These are phyloP conservation scores for Curvularia hawaiiensis DNA, from an alignment of 2,329 filamentous ascomycete genomes.

Conservation along the genomic window DNA sequence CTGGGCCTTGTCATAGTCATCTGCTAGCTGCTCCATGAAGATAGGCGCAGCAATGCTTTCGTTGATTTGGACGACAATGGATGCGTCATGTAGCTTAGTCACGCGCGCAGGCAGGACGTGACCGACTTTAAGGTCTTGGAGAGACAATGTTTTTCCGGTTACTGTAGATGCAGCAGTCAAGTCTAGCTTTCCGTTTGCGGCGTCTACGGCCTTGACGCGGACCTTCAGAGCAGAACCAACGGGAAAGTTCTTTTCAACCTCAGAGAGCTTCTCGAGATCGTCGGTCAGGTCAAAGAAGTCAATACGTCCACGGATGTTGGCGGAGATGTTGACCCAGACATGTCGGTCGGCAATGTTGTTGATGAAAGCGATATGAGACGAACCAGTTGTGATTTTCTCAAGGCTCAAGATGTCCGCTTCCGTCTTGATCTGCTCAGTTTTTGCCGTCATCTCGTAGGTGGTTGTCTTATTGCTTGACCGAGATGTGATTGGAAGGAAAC, in stretches of 20 bases:
- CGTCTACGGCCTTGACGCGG: constrained; percentile 75
- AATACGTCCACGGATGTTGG: constrained; percentile 84
- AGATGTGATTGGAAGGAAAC: constrained; percentile 90
- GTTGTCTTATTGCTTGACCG: constrained; percentile 72
- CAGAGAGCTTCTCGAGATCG: constrained; percentile 77
- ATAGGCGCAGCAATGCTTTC: constrained; percentile 80
- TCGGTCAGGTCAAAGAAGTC: constrained; percentile 84
- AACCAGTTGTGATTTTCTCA: constrained; percentile 73
- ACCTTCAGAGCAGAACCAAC: constrained; percentile 87
- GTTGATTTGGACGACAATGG: constrained; percentile 84
- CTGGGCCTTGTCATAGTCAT: constrained; percentile 83
- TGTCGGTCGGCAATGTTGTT: constrained; percentile 84
- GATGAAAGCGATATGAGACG: constrained; percentile 79
- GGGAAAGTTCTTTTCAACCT: constrained; percentile 81
- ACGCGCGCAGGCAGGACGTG: constrained; percentile 83
- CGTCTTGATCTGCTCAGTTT: constrained; percentile 61
- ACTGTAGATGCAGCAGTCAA: constrained; percentile 74
- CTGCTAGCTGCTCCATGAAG: constrained; percentile 79
- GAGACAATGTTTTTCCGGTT: constrained; percentile 64
- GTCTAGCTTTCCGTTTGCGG: constrained; percentile 76
- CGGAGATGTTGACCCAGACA: constrained; percentile 90
- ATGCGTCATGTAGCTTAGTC: constrained; percentile 82
- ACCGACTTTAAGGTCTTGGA: constrained; percentile 75
- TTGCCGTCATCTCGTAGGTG: constrained; percentile 86
- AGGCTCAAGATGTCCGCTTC: constrained; percentile 71